These are phyloP conservation scores for Wickerhamomyces hampshirensis DNA, from an alignment of 805 yeast species.

Conservation along the genomic window DNA sequence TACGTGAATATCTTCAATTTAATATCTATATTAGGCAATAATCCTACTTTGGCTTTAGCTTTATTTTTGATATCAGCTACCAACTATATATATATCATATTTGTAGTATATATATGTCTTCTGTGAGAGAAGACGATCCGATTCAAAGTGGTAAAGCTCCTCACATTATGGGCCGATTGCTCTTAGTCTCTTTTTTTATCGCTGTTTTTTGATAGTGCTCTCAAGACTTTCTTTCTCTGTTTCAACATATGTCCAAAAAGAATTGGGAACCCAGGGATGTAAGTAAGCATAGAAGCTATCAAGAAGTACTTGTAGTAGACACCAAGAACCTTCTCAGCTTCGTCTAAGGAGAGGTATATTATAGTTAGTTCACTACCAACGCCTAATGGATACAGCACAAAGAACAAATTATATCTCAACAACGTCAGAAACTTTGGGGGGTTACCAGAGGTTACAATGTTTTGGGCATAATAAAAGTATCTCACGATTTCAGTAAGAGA, in stretches of 20 bases:
- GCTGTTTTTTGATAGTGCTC: slow-evolving; percentile 24
- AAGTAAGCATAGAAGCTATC: slow-evolving; percentile 53
- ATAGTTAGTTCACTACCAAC: slow-evolving; percentile 79
- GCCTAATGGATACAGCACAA: slow-evolving; percentile 84
- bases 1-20: no score
- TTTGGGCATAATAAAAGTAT: slow-evolving; percentile 80
- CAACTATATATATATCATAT: not conserved
- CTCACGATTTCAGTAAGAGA: slow-evolving; percentile 89
- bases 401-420: slow-evolving; percentile 80
- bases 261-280: slow-evolving; percentile 83
- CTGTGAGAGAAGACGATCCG: no score
- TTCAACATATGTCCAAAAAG: slow-evolving; percentile 83
- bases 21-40: slow-evolving; percentile 1
- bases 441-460: slow-evolving; percentile 42
- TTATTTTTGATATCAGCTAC: not conserved
- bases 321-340: slow-evolving; percentile 54
- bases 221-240: slow-evolving; percentile 79
- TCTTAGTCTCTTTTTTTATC: slow-evolving; percentile 5
- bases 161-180: not conserved
- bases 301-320: slow-evolving; percentile 49
- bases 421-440: slow-evolving; percentile 59
- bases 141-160: no score
- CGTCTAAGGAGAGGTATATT: slow-evolving; percentile 64
- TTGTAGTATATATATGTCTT: not conserved
- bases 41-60: not conserved